Percentiles rank a stretch among this genome's conserved stretches.
Conservation (phyloP, 306 rosid genomes). For the Carpinus viminea region DNA sequence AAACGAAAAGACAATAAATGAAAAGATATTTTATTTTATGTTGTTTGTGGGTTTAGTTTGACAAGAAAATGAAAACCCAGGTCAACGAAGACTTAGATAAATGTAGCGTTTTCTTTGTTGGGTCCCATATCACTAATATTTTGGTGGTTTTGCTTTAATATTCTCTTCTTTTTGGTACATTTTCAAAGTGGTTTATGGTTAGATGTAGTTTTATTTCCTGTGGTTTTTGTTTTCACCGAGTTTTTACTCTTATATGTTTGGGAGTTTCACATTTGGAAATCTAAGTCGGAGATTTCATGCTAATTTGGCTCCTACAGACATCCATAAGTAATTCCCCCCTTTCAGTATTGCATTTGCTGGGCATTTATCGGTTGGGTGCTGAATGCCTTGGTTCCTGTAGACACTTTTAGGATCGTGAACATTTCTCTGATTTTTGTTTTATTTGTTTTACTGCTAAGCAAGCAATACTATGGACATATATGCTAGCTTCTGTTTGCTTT, state of each 20-base stretch:
- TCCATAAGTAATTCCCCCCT: too few relatives aligned
- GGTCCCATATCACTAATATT: not conserved
- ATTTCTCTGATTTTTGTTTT: not conserved
- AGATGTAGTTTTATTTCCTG: not conserved
- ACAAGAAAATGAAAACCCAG: not conserved
- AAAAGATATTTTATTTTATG: not conserved
- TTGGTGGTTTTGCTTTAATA: not conserved
- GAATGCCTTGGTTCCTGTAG: not conserved
- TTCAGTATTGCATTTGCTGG: not conserved
- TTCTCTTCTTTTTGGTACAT: not conserved
- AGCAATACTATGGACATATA: not conserved
- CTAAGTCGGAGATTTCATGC: not conserved
- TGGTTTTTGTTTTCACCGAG: not conserved
- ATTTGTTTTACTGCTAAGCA: too few relatives aligned
- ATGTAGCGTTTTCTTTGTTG: not conserved
- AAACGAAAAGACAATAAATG: not conserved
- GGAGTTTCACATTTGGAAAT: not conserved
- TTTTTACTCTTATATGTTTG: too few relatives aligned
- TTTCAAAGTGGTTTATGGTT: not conserved
- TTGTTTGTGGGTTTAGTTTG: not conserved
- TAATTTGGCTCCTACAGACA: not conserved
- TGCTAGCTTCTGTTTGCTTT: not conserved
- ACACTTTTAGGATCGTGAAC: not conserved
- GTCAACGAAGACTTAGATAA: not conserved
- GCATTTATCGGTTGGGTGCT: not conserved